These are phyloP conservation scores for Exophiala calicioides DNA, from an alignment of 2,329 filamentous ascomycete species.

Conservation along the genomic window DNA sequence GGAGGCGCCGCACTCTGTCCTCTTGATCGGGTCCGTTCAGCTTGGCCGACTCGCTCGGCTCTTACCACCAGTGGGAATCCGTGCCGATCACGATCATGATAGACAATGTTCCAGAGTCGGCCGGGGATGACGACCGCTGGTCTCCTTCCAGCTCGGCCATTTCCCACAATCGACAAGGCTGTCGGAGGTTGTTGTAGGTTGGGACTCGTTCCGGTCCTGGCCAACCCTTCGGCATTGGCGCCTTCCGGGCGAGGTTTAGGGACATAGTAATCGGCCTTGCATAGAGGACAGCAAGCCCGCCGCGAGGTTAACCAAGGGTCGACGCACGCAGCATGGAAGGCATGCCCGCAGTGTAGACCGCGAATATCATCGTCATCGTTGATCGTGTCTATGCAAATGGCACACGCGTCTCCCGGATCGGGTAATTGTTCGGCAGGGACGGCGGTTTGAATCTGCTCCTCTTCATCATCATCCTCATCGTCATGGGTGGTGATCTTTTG, in stretches of 20 bases:
- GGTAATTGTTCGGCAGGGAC: constrained; percentile 77
- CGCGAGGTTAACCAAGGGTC: constrained; percentile 96
- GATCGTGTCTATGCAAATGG: constrained; percentile 90
- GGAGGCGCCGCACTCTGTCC: constrained; percentile 5
- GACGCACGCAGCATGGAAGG: constrained; percentile 93
- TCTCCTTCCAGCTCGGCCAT: constrained; percentile 40
- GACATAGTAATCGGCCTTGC: constrained; percentile 96
- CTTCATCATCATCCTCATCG: constrained; percentile 73
- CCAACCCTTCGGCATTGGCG: constrained; percentile 33
- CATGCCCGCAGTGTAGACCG: constrained; percentile 92
- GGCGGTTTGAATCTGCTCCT: constrained; percentile 77
- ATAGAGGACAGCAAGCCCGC: constrained; percentile 92
- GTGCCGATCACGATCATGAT: constrained; percentile 32
- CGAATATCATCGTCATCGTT: constrained; percentile 96
- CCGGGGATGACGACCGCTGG: constrained; percentile 41
- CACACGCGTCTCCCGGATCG: constrained; percentile 86
- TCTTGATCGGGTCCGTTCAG: constrained; percentile 16
- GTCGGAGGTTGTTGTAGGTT: constrained; percentile 24
- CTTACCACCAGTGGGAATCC: constrained; percentile 28
- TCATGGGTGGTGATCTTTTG: constrained; percentile 58
- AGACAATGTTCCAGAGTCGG: constrained; percentile 37
- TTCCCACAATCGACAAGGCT: constrained; percentile 35
- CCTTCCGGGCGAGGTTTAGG: constrained; percentile 79
- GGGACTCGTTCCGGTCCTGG: constrained; percentile 14
- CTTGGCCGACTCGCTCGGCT: too few relatives aligned